Percentiles rank a stretch among this genome's conserved stretches.
phyloP scores from a whole-genome alignment of 352 stramenopile species.

The Globisporangium camurandrum region DNA sequence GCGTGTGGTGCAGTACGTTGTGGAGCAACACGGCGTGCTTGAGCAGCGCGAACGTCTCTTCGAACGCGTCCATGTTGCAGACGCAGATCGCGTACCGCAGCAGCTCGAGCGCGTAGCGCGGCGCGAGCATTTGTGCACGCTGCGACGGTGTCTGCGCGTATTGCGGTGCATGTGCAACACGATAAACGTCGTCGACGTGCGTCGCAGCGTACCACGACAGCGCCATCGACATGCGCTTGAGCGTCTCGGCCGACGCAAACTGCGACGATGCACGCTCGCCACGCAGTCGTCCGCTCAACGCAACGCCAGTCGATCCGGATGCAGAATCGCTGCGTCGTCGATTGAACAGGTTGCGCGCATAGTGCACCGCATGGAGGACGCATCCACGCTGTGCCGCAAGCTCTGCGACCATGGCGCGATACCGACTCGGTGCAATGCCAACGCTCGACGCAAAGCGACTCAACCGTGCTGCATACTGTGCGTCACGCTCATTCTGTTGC shows the following conservation, averaged over 20 bases:
- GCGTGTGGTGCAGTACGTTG: conserved; percentile 40
- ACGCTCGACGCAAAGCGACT: conserved; percentile 41
- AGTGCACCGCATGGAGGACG: conserved; percentile 43
- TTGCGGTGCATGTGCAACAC: conserved; percentile 5
- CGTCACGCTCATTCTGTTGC: conserved; percentile 30
- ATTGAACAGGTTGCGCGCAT: conserved; percentile 49
- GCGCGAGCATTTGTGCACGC: conserved; percentile 38
- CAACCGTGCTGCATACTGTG: conserved; percentile 33
- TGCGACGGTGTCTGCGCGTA: conserved; percentile 18
- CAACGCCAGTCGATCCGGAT: neutral
- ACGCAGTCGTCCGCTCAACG: too few relatives aligned
- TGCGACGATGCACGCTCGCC: neutral
- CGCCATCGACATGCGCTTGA: conserved; percentile 49
- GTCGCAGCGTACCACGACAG: conserved; percentile 52
- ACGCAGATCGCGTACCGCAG: conserved; percentile 57
- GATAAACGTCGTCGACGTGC: conserved; percentile 52
- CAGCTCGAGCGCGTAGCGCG: conserved; percentile 47
- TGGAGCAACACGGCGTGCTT: conserved; percentile 48
- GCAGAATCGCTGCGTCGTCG: conserved; percentile 8
- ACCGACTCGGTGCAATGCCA: conserved; percentile 29
- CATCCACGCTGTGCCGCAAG: conserved; percentile 31
- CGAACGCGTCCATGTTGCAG: conserved; percentile 41
- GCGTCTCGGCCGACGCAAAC: conserved; percentile 8
- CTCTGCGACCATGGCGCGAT: conserved; percentile 33
- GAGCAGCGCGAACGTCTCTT: conserved; percentile 51